phyloP scores from a whole-genome alignment of 2,329 filamentous ascomycete species.

The Colletotrichum orchidophilum region DNA sequence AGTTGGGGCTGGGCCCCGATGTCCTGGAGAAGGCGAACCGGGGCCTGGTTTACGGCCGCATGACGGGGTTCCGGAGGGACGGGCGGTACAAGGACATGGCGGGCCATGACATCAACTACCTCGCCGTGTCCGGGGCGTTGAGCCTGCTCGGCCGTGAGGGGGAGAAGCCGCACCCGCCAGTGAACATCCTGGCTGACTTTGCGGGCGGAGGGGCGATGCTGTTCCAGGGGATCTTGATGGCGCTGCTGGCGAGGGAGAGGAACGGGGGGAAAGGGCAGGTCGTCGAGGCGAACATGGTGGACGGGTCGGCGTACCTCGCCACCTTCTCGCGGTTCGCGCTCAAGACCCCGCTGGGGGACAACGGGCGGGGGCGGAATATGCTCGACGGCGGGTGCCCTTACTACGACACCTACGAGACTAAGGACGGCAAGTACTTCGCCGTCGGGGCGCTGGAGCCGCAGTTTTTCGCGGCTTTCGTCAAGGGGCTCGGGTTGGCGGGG shows the following conservation, averaged over 20 bases:
- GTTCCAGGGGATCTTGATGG: constrained; percentile 84
- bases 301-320: constrained; percentile 82
- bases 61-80: constrained; percentile 91
- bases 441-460: constrained; percentile 92
- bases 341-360: constrained; percentile 70
- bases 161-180: constrained; percentile 79
- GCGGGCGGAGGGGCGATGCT: constrained; percentile 87
- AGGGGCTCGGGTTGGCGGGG: constrained; percentile 69
- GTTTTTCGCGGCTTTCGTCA: constrained; percentile 77
- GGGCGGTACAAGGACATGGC: constrained; percentile 89
- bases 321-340: constrained; percentile 77
- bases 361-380: constrained; percentile 76
- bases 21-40: constrained; percentile 75
- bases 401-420: constrained; percentile 90
- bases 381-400: constrained; percentile 88
- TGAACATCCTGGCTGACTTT: constrained; percentile 89
- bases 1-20: constrained; percentile 78
- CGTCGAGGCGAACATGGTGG: constrained; percentile 97
- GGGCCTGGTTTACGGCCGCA: constrained; percentile 80
- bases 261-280: constrained; percentile 79
- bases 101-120: constrained; percentile 96
- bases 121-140: constrained; percentile 85
- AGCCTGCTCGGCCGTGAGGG: constrained; percentile 76
- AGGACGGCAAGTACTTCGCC: constrained; percentile 81
- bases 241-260: constrained; percentile 71